Evolutionary conservation across 306 rosid species (phyloP).

Genomic region (Lotus japonicus): DNA sequence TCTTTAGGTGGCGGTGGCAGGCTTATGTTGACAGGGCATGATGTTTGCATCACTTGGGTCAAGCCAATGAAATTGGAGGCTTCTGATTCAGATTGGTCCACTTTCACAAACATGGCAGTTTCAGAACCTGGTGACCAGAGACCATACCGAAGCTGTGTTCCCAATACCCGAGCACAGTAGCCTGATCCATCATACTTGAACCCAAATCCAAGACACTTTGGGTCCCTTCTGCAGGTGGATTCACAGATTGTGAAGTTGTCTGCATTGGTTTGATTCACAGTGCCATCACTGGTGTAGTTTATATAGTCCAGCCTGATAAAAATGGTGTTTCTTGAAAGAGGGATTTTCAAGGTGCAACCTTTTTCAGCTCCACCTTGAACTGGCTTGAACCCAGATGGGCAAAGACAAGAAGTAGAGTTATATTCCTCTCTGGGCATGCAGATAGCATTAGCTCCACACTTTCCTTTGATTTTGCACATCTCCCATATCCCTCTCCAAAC

Average conservation of each 20-base stretch:
- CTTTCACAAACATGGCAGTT: conserved; percentile 44
- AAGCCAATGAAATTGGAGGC: conserved; percentile 53
- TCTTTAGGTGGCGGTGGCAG: conserved; percentile 60
- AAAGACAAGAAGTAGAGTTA: conserved; percentile 36
- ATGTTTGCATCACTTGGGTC: conserved; percentile 56
- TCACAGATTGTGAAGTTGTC: conserved; percentile 39
- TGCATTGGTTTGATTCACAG: not conserved
- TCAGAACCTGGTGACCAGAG: conserved; percentile 78
- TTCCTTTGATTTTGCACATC: conserved; percentile 39
- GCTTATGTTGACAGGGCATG: conserved; percentile 67
- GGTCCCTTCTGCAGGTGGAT: conserved; percentile 23
- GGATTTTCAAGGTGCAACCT: conserved; percentile 46
- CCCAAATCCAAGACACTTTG: conserved; percentile 48
- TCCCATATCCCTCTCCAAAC: conserved; percentile 60
- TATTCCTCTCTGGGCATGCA: conserved; percentile 41
- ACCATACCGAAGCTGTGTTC: conserved; percentile 37
- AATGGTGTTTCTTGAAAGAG: conserved; percentile 10
- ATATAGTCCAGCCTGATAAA: conserved; percentile 68
- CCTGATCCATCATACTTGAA: conserved; percentile 57
- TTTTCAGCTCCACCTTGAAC: not conserved
- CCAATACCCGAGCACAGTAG: conserved; percentile 29
- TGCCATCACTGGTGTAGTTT: conserved; percentile 34
- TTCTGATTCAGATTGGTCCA: conserved; percentile 43
- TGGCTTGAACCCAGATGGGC: conserved; percentile 57
- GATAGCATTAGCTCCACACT: conserved; percentile 57